phyloP scores from a whole-genome alignment of 352 stramenopile species.

The Pythium monospermum region DNA sequence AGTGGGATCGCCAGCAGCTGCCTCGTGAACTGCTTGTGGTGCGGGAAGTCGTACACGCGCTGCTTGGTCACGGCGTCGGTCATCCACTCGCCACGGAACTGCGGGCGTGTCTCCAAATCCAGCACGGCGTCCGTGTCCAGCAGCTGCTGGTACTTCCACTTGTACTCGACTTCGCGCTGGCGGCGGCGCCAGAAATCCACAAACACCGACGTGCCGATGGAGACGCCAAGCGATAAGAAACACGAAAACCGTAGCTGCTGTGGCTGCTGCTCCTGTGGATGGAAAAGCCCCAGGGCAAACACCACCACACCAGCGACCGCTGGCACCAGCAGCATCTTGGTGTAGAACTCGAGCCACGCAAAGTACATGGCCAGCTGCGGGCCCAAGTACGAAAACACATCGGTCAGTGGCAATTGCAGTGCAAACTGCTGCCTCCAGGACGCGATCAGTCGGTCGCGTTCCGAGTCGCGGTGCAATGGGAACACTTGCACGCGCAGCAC shows the following conservation, averaged over 20 bases:
- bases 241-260: too few species aligned
- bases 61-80: slow-evolving; percentile 34
- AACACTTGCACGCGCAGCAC: slow-evolving; percentile 31
- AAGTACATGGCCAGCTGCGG: slow-evolving; percentile 73
- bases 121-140: slow-evolving; percentile 27
- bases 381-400: slow-evolving; percentile 62
- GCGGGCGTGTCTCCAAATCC: slow-evolving; percentile 35
- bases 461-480: slow-evolving; percentile 54
- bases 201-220: slow-evolving; percentile 56
- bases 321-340: slow-evolving; percentile 58
- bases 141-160: slow-evolving; percentile 47
- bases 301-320: slow-evolving; percentile 46
- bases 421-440: slow-evolving; percentile 35
- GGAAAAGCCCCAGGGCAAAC: slow-evolving; percentile 35
- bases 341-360: slow-evolving; percentile 85
- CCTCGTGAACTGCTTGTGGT: slow-evolving; percentile 45
- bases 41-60: slow-evolving; percentile 49
- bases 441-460: slow-evolving; percentile 33
- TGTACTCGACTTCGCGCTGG: slow-evolving; percentile 51
- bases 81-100: slow-evolving; percentile 58
- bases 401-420: slow-evolving; percentile 31
- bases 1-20: slow-evolving; percentile 49
- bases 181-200: slow-evolving; percentile 48
- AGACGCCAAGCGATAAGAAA: slow-evolving; percentile 39
- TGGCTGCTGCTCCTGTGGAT: slow-evolving; percentile 42